A percentile compares a stretch with the other conserved stretches of the same genome.
These are phyloP conservation scores for Parathielavia appendiculata DNA, from an alignment of 495 filamentous ascomycete species.

Conservation along the genomic window DNA sequence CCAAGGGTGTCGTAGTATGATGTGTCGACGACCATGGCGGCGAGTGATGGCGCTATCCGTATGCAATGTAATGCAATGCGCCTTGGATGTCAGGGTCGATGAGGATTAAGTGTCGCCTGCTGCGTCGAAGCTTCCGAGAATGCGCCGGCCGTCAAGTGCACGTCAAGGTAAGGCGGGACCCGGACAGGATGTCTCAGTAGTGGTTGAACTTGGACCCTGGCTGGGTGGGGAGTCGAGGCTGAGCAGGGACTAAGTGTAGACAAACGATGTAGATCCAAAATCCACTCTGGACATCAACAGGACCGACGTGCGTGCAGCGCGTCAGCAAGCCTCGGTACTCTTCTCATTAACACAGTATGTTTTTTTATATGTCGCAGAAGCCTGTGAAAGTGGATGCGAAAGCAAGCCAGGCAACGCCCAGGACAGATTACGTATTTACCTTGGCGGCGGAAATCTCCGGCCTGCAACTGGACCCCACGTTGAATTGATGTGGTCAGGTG, in stretches of 20 bases:
- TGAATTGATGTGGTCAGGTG: conserved; percentile 8
- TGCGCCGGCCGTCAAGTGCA: not conserved
- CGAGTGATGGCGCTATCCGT: not conserved
- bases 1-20: conserved; percentile 86
- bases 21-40: conserved; percentile 75
- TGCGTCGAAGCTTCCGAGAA: not conserved
- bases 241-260: too few species aligned
- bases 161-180: too few species aligned
- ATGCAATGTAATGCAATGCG: not conserved
- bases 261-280: too few species aligned
- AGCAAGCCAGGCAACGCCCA: conserved; percentile 10
- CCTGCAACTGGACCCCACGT: not conserved
- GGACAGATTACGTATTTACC: conserved; percentile 19
- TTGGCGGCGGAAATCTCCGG: conserved; percentile 16
- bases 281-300: too few species aligned
- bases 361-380: conserved; percentile 4
- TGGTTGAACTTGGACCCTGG: too few species aligned
- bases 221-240: too few species aligned
- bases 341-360: too few species aligned
- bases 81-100: not conserved
- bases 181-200: too few species aligned
- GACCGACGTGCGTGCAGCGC: not conserved
- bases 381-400: conserved; percentile 2
- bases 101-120: not conserved
- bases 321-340: not conserved